Evolutionary conservation across 371 early-diverging fungal species (phyloP).

Genomic region (Rhizopus sp.): DNA sequence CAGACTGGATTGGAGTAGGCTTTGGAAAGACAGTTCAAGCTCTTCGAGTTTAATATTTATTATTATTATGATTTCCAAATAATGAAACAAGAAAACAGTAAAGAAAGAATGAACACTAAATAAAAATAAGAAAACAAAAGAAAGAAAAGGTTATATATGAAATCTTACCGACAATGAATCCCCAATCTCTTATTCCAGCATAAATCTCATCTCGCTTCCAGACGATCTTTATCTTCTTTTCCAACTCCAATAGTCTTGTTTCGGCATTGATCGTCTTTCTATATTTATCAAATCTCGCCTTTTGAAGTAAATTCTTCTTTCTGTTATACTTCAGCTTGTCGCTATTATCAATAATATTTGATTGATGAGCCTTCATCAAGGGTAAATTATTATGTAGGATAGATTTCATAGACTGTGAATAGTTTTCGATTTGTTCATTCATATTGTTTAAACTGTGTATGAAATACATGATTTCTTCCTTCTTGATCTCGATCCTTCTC

Average conservation of each 20-base stretch:
- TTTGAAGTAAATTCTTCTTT: conserved; percentile 12
- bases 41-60: conserved; percentile 42
- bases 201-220: conserved; percentile 24
- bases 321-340: conserved; percentile 7
- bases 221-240: conserved; percentile 18
- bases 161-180: conserved; percentile 15
- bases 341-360: conserved; percentile 5
- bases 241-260: conserved; percentile 15
- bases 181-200: conserved; percentile 21
- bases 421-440: conserved; percentile 11
- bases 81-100: background rate
- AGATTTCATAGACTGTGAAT: background rate
- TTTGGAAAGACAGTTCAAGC: conserved; percentile 71
- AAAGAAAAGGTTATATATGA: background rate
- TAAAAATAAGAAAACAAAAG: background rate
- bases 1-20: conserved; percentile 80
- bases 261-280: conserved; percentile 19
- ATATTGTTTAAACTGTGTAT: background rate
- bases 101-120: conserved; percentile 6
- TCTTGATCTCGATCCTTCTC: conserved; percentile 8
- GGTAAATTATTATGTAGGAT: conserved; percentile 3
- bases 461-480: conserved; percentile 16
- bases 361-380: conserved; percentile 11
- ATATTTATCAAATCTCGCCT: conserved; percentile 14
- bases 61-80: conserved; percentile 8